Base-by-base conservation (phyloP, 2,329 filamentous ascomycete genomes). In the Paraphoma sp. region DNA sequence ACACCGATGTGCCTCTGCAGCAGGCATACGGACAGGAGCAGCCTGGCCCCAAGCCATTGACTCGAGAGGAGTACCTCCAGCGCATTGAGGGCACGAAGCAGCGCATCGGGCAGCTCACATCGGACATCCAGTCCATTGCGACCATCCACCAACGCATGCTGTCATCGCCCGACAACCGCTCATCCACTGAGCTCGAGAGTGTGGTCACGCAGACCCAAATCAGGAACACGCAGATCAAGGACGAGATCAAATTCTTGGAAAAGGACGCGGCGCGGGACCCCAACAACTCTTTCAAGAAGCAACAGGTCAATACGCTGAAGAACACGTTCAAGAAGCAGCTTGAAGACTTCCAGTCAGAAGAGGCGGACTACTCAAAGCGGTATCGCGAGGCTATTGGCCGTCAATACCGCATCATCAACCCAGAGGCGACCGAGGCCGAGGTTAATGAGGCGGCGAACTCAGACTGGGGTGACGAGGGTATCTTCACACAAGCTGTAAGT, bases 321-420 rank as follows among this genome's bases (percentile, higher is more conserved):
- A 83, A 82, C 59, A 86, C 87, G 53, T 93, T 93, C 79, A 86
- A 88, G 79, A 84, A 84, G 60, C 87, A 90, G 74, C 82, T 93
- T 61, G 83, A 88, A 72, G 85, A 85, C 66, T 93, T 91, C 76
- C 83, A 89, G 71, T 80, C 84, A 65, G 88, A 91, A 72, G 91
- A 95, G 81, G 81, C 84, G 56, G 83, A 84, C 45, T 93, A 92
- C 80, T 84, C 86, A 71, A 83, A 86, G 72, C 82, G 87, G 62
- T 92, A 92, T 76, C 85, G 88, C 58, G 89, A 93, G 62, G 89
- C 92, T 76, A 92, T 94, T 72, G 86, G 87, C 56, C 85, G 91
- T 69, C 91, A 95, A 77, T 93, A 91, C 77, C 84, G 87, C 54
- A 93, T 94, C 71, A 90, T 92, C 64, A 92, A 93, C 74, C 91